Conservation (phyloP, 805 yeast species). For the Myxozyma nipponensis region DNA sequence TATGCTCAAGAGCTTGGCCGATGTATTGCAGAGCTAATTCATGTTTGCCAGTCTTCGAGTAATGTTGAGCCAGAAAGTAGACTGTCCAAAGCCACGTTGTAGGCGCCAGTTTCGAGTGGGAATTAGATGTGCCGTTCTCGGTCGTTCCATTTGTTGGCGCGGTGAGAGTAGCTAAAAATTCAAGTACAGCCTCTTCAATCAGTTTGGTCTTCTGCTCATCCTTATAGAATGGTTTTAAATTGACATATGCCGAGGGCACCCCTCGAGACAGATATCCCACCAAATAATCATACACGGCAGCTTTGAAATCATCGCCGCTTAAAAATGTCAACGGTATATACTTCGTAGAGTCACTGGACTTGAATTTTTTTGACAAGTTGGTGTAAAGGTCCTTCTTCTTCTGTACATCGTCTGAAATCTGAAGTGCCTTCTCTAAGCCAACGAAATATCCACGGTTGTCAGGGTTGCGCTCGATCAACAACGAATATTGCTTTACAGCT, state of each 20-base stretch:
- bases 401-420: slow-evolving; percentile 45
- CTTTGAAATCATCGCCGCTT: slow-evolving; percentile 47
- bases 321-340: slow-evolving; percentile 74
- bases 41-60: slow-evolving; percentile 52
- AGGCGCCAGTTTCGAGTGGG: slow-evolving; percentile 35
- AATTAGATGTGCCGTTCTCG: slow-evolving; percentile 22
- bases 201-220: slow-evolving; percentile 40
- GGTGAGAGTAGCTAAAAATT: slow-evolving; percentile 38
- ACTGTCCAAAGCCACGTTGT: slow-evolving; percentile 57
- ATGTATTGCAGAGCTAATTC: slow-evolving; percentile 53
- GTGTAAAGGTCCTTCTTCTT: slow-evolving; percentile 57
- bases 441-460: slow-evolving; percentile 66
- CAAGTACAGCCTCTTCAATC: slow-evolving; percentile 53
- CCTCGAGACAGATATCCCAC: slow-evolving; percentile 64
- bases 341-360: slow-evolving; percentile 71
- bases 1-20: slow-evolving; percentile 60
- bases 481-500: slow-evolving; percentile 65
- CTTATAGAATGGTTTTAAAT: slow-evolving; percentile 74
- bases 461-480: slow-evolving; percentile 77
- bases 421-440: slow-evolving; percentile 62
- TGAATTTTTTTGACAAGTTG: slow-evolving; percentile 65
- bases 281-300: slow-evolving; percentile 53
- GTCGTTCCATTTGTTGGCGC: background rate
- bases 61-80: slow-evolving; percentile 77
- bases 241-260: slow-evolving; percentile 85